Conservation (phyloP, 345 rosid species). For the Camelina sativa region DNA sequence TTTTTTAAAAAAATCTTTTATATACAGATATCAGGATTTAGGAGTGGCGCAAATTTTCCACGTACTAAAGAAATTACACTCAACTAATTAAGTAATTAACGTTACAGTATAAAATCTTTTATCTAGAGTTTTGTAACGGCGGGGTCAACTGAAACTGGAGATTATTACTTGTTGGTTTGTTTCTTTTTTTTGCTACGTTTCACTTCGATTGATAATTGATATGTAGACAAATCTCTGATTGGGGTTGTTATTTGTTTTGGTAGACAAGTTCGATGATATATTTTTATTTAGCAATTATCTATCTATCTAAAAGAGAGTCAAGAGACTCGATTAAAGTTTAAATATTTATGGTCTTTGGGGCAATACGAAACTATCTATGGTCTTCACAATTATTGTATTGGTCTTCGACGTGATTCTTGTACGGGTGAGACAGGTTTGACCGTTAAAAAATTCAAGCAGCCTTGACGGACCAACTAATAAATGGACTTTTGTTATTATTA, state of each 20-base stretch:
- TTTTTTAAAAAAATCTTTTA: neutral
- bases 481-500: conserved; percentile 31
- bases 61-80: conserved; percentile 25
- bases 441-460: conserved; percentile 37
- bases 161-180: conserved; percentile 12
- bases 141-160: conserved; percentile 21
- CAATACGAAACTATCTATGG: neutral
- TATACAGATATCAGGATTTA: neutral
- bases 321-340: neutral
- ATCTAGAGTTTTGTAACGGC: neutral
- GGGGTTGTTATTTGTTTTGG: too few relatives aligned
- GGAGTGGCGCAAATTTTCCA: conserved; percentile 9
- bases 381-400: conserved; percentile 10
- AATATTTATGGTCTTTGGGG: neutral
- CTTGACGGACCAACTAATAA: conserved; percentile 43
- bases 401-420: conserved; percentile 37
- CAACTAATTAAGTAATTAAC: conserved; percentile 10
- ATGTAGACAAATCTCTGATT: neutral
- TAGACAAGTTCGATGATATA: neutral
- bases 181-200: neutral
- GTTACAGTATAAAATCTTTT: neutral
- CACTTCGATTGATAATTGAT: neutral
- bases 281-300: neutral
- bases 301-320: too few relatives aligned
- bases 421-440: conserved; percentile 39